Percentiles rank a stretch among this genome's conserved stretches.
Evolutionary conservation across 805 yeast species (phyloP).

Genomic region (Candida sithepensis): DNA sequence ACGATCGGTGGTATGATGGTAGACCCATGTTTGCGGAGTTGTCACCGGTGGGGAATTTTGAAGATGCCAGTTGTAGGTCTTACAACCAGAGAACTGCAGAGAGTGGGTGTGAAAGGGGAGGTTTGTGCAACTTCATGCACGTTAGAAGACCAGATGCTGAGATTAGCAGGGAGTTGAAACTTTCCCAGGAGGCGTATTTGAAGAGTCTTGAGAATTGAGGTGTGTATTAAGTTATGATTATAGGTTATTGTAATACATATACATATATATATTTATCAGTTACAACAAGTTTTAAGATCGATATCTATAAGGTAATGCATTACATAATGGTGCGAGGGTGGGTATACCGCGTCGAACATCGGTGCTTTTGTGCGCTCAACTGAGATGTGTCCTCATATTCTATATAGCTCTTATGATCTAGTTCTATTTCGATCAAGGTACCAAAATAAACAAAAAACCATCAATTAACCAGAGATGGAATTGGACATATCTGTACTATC

Average conservation of each 20-base stretch:
- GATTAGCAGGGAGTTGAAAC: slow-evolving; percentile 16
- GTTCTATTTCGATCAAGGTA: too few relatives aligned
- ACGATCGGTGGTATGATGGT: slow-evolving; percentile 77
- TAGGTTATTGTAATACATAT: too few relatives aligned
- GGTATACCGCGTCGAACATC: too few relatives aligned
- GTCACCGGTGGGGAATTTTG: slow-evolving; percentile 67
- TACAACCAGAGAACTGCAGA: slow-evolving; percentile 27
- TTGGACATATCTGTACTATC: not conserved
- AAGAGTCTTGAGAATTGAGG: not conserved
- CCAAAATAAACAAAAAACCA: too few relatives aligned
- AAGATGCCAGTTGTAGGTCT: slow-evolving; percentile 73
- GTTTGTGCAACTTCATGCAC: slow-evolving; percentile 86
- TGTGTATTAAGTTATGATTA: too few relatives aligned
- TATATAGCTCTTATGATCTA: too few relatives aligned
- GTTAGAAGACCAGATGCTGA: slow-evolving; percentile 49
- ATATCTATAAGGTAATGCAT: too few relatives aligned
- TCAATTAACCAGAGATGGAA: not conserved
- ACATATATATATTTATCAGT: too few relatives aligned
- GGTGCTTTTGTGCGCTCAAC: too few relatives aligned
- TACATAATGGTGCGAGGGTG: too few relatives aligned
- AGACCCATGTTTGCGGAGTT: slow-evolving; percentile 78
- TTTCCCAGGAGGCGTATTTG: slow-evolving; percentile 3
- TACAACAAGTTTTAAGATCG: too few relatives aligned
- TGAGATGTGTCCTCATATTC: too few relatives aligned
- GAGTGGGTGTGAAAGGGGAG: slow-evolving; percentile 70